These are phyloP conservation scores for Neospora caninum DNA, from an alignment of 169 alveolate species.

Conservation along the genomic window DNA sequence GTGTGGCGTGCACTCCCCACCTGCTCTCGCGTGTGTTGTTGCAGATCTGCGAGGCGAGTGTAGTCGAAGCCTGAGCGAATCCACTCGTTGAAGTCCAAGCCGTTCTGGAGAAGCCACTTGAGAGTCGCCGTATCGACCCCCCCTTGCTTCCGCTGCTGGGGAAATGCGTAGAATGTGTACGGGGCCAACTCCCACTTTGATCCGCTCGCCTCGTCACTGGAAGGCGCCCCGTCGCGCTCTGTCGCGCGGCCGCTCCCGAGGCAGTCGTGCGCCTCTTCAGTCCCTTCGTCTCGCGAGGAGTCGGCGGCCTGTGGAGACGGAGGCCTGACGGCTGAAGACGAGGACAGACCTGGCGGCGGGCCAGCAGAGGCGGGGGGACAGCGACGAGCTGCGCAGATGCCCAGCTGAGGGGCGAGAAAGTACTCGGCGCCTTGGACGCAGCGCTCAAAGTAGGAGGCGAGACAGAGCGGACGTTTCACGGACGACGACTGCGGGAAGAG, in stretches of 20 bases:
- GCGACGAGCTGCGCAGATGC: constrained; percentile 35
- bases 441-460: neutral
- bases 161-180: constrained; percentile 72
- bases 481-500: constrained; percentile 4
- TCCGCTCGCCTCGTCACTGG: neutral
- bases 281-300: neutral
- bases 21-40: neutral
- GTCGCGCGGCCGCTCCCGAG: neutral
- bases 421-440: constrained; percentile 27
- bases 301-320: neutral
- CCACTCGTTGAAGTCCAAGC: constrained; percentile 40
- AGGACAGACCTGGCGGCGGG: neutral
- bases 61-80: constrained; percentile 66
- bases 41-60: constrained; percentile 58
- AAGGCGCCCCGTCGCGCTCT: neutral
- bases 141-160: constrained; percentile 48
- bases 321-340: neutral
- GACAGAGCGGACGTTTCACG: neutral
- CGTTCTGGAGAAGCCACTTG: constrained; percentile 20
- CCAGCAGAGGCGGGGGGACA: neutral
- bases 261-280: neutral
- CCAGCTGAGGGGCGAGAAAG: constrained; percentile 38
- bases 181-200: constrained; percentile 74
- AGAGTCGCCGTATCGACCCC: constrained; percentile 23
- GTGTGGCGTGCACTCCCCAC: neutral